phyloP scores from a whole-genome alignment of 768 basidiomycete genomes.

The Rhodotorula paludigena region DNA sequence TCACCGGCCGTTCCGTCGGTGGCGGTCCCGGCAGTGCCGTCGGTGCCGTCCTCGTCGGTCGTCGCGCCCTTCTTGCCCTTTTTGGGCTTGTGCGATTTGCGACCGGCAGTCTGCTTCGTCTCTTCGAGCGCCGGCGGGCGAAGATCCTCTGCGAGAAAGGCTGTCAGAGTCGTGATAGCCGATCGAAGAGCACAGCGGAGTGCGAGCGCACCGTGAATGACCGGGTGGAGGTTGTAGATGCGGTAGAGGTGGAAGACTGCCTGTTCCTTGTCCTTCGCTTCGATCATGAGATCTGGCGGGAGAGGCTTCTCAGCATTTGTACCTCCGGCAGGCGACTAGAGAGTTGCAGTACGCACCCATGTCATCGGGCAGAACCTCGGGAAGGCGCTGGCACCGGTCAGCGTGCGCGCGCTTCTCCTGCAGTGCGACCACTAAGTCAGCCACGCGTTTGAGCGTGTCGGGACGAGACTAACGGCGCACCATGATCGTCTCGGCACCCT shows the following conservation, averaged over 20 bases:
- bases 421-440: too few species aligned
- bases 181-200: not conserved
- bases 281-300: constrained; percentile 40
- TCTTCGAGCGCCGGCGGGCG: constrained; percentile 52
- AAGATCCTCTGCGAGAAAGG: constrained; percentile 48
- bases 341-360: constrained; percentile 42
- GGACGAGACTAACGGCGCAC: not conserved
- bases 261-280: constrained; percentile 86
- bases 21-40: not conserved
- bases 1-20: not conserved
- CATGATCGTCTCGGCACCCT: constrained; percentile 75
- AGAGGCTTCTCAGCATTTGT: too few species aligned
- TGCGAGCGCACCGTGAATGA: constrained; percentile 52
- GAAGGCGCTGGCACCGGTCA: constrained; percentile 69
- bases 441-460: not conserved
- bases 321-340: too few species aligned
- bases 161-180: not conserved
- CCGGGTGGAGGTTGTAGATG: constrained; percentile 66
- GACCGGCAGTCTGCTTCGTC: constrained; percentile 49
- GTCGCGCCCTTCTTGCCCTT: constrained; percentile 45
- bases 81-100: constrained; percentile 45
- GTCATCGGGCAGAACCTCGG: constrained; percentile 51
- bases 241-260: constrained; percentile 80
- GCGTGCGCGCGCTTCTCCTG: constrained; percentile 63
- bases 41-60: not conserved